Evolutionary conservation across 2,329 filamentous ascomycete species (phyloP), one percentile per base, ranked within the genome.

Genomic region (Talaromyces sp.): DNA sequence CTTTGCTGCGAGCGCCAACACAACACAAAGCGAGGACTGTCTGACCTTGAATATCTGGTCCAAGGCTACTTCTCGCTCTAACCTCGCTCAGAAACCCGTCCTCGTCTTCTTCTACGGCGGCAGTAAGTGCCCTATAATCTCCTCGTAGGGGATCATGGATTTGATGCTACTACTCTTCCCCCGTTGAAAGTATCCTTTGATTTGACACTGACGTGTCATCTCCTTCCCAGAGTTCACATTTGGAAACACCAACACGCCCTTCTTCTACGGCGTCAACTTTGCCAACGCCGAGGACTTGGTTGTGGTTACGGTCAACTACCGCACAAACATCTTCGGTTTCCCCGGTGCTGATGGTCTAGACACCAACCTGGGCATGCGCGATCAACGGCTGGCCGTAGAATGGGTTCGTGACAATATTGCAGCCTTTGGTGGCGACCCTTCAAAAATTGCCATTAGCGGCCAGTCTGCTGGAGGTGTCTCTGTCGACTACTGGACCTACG

Each of bases 341-440:
- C 61, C 93, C 15, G 84, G 87, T 0, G 79, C 89, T 4, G 81
- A 82, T 5, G 89, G 91, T 67, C 50, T 57, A 39, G 50, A 37
- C 6, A 54, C 50, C 37, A 94, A 93, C 72, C 75, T 92, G 2
- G 91, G 91, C 2, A 82, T 91, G 3, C 81, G 90, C 0, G 91
- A 94, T 71, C 90, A 93, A 71, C 83, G 89, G 33, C 81, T 90
- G 68, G 90, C 85, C 0, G 80, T 94, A 6, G 79, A 93, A 72
- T 94, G 91, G 91, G 85, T 91, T 0, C 87, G 89, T 8, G 89
- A 92, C 70, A 92, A 93, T 69, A 92, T 94, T 63, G 87, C 80
- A 0, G 83, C 86, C 0, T 96, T 95, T 72, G 92, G 92, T 10
- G 92, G 92, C 17, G 90, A 94, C 73, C 88, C 90, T 0, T 81